Base-by-base conservation (phyloP, 768 basidiomycete species). In the Termitomyces sp. region DNA sequence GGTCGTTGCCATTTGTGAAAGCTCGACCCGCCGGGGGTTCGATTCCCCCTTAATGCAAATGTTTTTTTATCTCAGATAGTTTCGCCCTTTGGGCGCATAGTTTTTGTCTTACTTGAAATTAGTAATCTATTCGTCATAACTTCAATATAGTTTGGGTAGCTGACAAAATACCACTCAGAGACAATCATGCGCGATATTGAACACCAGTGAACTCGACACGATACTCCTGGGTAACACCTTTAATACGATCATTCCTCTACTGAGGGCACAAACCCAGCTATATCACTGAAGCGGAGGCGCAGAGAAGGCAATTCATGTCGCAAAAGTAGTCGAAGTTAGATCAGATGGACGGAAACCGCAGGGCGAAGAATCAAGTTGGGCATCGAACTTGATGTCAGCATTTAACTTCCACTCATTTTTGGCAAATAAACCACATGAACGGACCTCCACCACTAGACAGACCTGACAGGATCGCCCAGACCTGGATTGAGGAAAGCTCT, bases 11-110 rank as follows among this genome's bases (percentile, higher is more conserved):
- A 41, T 20, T 37, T 5, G 2, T 3, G 4, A 5, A 37, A 41
- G n/a, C 61, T 83, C 85, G 86, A 87, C 84, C 86, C 86, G 86
- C 86, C 86, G 86, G 85, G 85, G 85, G 86, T 88, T 88, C 85
- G 84, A 88, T 88, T 87, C 86, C 85, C 86, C 60, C 85, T 87
- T 87, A 85, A 87, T 87, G 86, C 86, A 86, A 5, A 41, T 4
- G 5, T 37, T 37, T 37, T 37, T 6, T 29, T 6, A 29, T 3
- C 6, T 29, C 6, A 3, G 3, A 29, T 29, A 29, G 4, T 29
- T 29, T 29, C 29, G 29, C n/a, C n/a, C n/a, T n/a, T n/a, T n/a
- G n/a, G n/a, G n/a, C n/a, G n/a, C n/a, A n/a, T n/a, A n/a, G n/a
- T n/a, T n/a, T n/a, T n/a, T n/a, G n/a, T n/a, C n/a, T n/a, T n/a